Evolutionary conservation across 2,329 filamentous ascomycete genomes (phyloP).

Genomic region (Berkeleyomyces basicola): DNA sequence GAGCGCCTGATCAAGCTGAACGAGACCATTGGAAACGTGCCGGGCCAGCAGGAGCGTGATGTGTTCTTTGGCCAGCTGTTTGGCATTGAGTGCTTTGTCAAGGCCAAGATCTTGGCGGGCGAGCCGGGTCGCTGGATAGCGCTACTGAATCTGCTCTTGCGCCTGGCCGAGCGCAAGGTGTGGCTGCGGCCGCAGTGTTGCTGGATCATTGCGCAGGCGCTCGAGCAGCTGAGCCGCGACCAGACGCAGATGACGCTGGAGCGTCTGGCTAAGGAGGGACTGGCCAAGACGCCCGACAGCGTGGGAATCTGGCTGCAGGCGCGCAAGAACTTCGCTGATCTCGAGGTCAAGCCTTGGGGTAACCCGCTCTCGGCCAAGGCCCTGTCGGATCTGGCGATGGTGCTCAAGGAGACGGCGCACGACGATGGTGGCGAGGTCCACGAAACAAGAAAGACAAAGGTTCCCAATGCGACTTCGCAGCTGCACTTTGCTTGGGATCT

Average conservation of each 20-base stretch:
- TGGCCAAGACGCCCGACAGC: slow-evolving; percentile 72
- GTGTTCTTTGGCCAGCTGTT: slow-evolving; percentile 75
- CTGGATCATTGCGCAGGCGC: slow-evolving; percentile 58
- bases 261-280: slow-evolving; percentile 43
- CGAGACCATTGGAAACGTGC: slow-evolving; percentile 34
- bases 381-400: slow-evolving; percentile 50
- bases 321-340: slow-evolving; percentile 43
- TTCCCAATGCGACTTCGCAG: slow-evolving; percentile 62
- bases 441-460: slow-evolving; percentile 31
- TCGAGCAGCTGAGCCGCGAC: slow-evolving; percentile 43
- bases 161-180: slow-evolving; percentile 62
- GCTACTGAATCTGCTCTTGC: slow-evolving; percentile 56
- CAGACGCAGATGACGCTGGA: slow-evolving; percentile 46
- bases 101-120: slow-evolving; percentile 55
- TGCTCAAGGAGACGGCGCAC: slow-evolving; percentile 56
- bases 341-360: slow-evolving; percentile 56
- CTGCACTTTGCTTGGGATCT: slow-evolving; percentile 80
- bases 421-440: slow-evolving; percentile 27
- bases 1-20: slow-evolving; percentile 39
- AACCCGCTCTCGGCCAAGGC: slow-evolving; percentile 59
- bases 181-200: slow-evolving; percentile 85
- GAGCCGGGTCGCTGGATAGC: slow-evolving; percentile 41
- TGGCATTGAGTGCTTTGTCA: slow-evolving; percentile 70
- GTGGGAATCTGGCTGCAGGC: slow-evolving; percentile 74
- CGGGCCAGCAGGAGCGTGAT: slow-evolving; percentile 66